phyloP scores from a whole-genome alignment of 495 filamentous ascomycete genomes.

The Aspergillus affinis region DNA sequence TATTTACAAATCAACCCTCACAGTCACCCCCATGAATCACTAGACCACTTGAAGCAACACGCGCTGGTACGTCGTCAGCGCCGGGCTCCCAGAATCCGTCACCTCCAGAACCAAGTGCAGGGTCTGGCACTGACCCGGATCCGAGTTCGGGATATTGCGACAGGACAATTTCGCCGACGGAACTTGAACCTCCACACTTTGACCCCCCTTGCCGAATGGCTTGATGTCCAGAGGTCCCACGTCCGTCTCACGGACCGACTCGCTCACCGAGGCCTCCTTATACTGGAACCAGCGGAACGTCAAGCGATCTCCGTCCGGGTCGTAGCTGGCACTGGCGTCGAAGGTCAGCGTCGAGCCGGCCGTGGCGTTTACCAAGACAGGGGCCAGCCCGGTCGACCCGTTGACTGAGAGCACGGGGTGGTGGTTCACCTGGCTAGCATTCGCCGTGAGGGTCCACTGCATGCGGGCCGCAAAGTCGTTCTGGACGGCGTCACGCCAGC shows the following conservation, averaged over 20 bases:
- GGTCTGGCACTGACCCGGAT: constrained; percentile 25
- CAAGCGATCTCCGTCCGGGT: constrained; percentile 36
- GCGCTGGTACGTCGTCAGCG: constrained; percentile 32
- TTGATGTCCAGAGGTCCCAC: constrained; percentile 23
- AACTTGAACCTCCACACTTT: constrained; percentile 27
- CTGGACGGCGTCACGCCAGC: constrained; percentile 46
- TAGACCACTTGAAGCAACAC: constrained; percentile 28
- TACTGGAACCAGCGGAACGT: constrained; percentile 44
- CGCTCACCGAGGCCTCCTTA: constrained; percentile 32
- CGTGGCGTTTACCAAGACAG: constrained; percentile 26
- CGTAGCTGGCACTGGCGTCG: constrained; percentile 35
- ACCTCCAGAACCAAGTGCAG: constrained; percentile 40
- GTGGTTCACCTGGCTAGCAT: constrained; percentile 32
- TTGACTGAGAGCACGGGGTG: constrained; percentile 40
- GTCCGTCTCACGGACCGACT: constrained; percentile 28
- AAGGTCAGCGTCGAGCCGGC: constrained; percentile 29
- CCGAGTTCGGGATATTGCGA: constrained; percentile 13
- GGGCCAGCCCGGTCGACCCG: constrained; percentile 23
- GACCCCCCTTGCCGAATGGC: background rate
- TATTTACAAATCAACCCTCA: background rate
- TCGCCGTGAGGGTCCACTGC: constrained; percentile 35
- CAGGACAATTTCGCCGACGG: constrained; percentile 27
- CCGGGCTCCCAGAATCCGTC: constrained; percentile 19
- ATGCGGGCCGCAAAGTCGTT: constrained; percentile 48
- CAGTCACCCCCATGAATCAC: background rate